Conservation (phyloP, 305 asterid genomes). For the Fraxinus velutina region DNA sequence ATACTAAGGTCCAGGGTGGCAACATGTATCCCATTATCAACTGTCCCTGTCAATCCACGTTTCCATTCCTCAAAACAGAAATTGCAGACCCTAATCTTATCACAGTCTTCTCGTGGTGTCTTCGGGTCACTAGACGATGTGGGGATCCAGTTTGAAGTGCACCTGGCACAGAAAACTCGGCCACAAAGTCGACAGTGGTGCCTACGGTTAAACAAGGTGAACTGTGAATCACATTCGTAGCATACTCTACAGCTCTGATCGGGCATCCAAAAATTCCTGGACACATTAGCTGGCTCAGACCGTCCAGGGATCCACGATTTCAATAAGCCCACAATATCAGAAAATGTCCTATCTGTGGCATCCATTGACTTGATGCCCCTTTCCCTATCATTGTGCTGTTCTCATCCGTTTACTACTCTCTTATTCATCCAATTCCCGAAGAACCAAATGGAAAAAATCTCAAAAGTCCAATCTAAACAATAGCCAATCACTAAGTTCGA, state of each 20-base stretch:
- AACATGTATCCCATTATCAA: conserved; percentile 50
- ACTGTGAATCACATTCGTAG: conserved; percentile 90
- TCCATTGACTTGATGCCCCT: conserved; percentile 58
- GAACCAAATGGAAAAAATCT: conserved; percentile 5
- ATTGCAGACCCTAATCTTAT: conserved; percentile 78
- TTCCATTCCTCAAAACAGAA: conserved; percentile 74
- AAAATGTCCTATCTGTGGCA: conserved; percentile 43
- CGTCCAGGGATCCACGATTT: conserved; percentile 86
- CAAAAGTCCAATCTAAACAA: conserved; percentile 9
- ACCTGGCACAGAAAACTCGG: conserved; percentile 75
- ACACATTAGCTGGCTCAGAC: conserved; percentile 65
- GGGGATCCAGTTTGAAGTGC: conserved; percentile 82
- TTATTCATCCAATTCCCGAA: conserved; percentile 32
- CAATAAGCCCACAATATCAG: conserved; percentile 57
- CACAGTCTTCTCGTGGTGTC: conserved; percentile 51
- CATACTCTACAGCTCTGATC: conserved; percentile 95
- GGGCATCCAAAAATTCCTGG: conserved; percentile 99
- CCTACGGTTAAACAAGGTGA: conserved; percentile 80
- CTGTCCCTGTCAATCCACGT: conserved; percentile 38
- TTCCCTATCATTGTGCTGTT: conserved; percentile 52
- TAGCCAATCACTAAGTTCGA: background rate
- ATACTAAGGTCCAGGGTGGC: conserved; percentile 47
- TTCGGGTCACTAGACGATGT: conserved; percentile 37
- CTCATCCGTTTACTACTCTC: conserved; percentile 53
- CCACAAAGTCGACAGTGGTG: conserved; percentile 98